Percentiles rank a stretch among this genome's conserved stretches.
phyloP scores from a whole-genome alignment of 2,329 filamentous ascomycete genomes.

The Emergomyces africanus region DNA sequence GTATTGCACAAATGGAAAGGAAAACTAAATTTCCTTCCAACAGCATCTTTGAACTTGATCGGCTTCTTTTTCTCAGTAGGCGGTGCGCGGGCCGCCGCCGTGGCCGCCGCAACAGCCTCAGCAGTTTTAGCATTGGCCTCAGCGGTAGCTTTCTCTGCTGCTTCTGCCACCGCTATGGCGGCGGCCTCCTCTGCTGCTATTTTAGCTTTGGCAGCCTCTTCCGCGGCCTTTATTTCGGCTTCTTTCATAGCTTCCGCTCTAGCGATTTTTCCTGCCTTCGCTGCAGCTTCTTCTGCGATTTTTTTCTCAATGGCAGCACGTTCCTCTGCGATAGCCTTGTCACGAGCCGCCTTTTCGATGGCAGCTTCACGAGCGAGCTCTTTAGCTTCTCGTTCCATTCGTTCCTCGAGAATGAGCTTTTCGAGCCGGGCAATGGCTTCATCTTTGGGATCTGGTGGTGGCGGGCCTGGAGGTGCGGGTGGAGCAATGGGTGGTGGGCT shows the following conservation, averaged over 20 bases:
- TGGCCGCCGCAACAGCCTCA: constrained; percentile 20
- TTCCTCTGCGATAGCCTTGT: constrained; percentile 22
- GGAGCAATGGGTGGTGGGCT: constrained; percentile 15
- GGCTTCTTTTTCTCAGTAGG: constrained; percentile 53
- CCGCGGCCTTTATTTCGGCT: constrained; percentile 34
- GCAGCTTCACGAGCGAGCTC: constrained; percentile 30
- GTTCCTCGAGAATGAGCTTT: constrained; percentile 41
- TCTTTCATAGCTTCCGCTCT: constrained; percentile 37
- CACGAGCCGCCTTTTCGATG: constrained; percentile 41
- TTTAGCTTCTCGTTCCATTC: constrained; percentile 27
- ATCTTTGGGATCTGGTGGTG: constrained; percentile 32
- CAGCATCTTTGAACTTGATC: constrained; percentile 82
- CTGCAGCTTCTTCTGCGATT: constrained; percentile 30
- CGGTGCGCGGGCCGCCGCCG: constrained; percentile 20
- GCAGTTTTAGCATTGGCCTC: constrained; percentile 21
- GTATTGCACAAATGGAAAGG: constrained; percentile 75
- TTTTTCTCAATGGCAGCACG: constrained; percentile 29
- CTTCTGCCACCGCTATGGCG: constrained; percentile 23
- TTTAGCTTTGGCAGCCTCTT: constrained; percentile 30
- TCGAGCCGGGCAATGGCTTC: constrained; percentile 50
- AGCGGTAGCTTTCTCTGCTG: constrained; percentile 21
- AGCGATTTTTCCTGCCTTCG: constrained; percentile 15
- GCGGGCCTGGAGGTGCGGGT: constrained; percentile 17
- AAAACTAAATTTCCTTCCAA: constrained; percentile 85
- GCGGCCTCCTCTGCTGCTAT: constrained; percentile 28